Evolutionary conservation across 2,329 filamentous ascomycete species (phyloP).

Genomic region (Trichoderma afroharzianum): DNA sequence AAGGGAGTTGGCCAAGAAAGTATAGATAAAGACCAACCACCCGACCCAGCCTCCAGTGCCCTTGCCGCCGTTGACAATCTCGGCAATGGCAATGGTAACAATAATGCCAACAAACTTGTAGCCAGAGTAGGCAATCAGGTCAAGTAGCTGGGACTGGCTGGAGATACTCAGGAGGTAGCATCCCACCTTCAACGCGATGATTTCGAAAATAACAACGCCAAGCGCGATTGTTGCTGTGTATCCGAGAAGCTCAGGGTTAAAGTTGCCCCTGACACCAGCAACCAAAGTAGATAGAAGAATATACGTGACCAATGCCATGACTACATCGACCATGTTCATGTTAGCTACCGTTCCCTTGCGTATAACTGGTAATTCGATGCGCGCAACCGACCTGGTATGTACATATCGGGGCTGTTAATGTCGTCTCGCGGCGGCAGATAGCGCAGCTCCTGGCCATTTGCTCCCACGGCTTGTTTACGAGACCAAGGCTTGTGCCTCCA

Average conservation of each 20-base stretch:
- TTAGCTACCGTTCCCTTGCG: constrained; percentile 22
- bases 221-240: constrained; percentile 83
- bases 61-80: constrained; percentile 71
- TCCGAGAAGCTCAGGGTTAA: constrained; percentile 89
- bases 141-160: constrained; percentile 88
- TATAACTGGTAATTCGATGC: not conserved
- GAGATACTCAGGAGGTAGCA: constrained; percentile 93
- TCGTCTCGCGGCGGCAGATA: constrained; percentile 93
- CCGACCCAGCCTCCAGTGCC: constrained; percentile 85
- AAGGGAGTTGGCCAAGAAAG: constrained; percentile 89
- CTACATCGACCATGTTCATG: constrained; percentile 30
- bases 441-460: constrained; percentile 66
- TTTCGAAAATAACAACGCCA: constrained; percentile 80
- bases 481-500: constrained; percentile 99
- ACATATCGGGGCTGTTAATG: constrained; percentile 98
- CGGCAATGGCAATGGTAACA: constrained; percentile 74
- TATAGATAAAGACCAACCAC: constrained; percentile 87
- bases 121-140: constrained; percentile 91
- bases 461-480: constrained; percentile 73
- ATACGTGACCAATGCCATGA: constrained; percentile 97
- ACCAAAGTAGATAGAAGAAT: constrained; percentile 90
- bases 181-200: constrained; percentile 84
- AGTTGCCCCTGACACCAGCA: constrained; percentile 83
- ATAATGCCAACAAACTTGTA: constrained; percentile 99
- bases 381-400: constrained; percentile 65